Conservation (phyloP, 1,139 yeast species). For the Nakaseomyces sp. region DNA sequence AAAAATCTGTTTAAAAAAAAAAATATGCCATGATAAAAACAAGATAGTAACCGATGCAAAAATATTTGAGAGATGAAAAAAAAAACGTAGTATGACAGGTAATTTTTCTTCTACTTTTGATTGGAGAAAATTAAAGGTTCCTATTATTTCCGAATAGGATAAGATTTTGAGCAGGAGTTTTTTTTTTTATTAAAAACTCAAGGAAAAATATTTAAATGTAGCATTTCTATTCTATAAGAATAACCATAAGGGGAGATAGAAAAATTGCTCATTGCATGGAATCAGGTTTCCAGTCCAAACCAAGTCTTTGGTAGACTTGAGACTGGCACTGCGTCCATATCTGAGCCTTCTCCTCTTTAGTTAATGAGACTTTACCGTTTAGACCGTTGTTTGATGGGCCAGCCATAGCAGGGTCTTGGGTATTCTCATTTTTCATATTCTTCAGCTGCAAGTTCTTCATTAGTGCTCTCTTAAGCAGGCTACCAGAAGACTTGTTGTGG, state of each 20-base stretch:
- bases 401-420: conserved; percentile 3
- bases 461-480: conserved; percentile 23
- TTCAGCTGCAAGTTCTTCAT: conserved; percentile 24
- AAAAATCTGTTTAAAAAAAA: background rate
- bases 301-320: conserved; percentile 45
- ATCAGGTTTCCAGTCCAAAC: conserved; percentile 54
- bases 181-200: background rate
- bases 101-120: no score
- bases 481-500: conserved; percentile 8
- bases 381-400: conserved; percentile 3
- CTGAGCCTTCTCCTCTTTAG: conserved; percentile 45
- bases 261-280: conserved; percentile 9
- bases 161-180: background rate
- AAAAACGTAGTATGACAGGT: background rate
- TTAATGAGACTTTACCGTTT: conserved; percentile 30
- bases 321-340: conserved; percentile 56
- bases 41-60: background rate
- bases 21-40: background rate
- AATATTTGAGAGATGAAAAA: background rate
- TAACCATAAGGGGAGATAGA: background rate
- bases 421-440: conserved; percentile 7
- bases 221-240: no score
- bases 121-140: background rate
- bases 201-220: no score
- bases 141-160: conserved; percentile 4